Evolutionary conservation across 164 flowering plant species (phyloP).

Genomic region (Vitis amurensis): DNA sequence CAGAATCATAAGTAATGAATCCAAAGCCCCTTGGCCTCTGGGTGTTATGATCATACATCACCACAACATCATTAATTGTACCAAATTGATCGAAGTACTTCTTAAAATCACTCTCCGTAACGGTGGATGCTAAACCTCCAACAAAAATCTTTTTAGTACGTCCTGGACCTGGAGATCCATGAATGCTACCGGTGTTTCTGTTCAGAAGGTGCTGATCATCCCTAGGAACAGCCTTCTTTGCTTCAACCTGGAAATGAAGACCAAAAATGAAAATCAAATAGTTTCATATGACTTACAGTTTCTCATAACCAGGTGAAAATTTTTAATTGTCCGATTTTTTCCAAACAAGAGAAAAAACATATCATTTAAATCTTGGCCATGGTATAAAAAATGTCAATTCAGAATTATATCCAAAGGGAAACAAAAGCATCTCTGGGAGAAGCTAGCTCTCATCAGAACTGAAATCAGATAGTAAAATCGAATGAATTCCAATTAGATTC

Average conservation of each 20-base stretch:
- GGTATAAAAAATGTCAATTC: no score
- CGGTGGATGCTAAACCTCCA: slow-evolving; percentile 79
- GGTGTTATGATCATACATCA: slow-evolving; percentile 84
- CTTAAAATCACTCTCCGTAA: slow-evolving; percentile 72
- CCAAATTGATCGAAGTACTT: slow-evolving; percentile 81
- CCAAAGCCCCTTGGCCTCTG: slow-evolving; percentile 88
- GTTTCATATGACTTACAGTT: no score
- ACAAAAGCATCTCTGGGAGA: neutral
- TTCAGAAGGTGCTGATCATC: slow-evolving; percentile 62
- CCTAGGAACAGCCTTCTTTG: slow-evolving; percentile 84
- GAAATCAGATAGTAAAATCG: neutral
- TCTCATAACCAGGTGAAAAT: no score
- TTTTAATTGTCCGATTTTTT: no score
- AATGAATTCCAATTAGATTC: neutral
- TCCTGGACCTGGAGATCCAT: slow-evolving; percentile 64
- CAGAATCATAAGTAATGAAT: slow-evolving; percentile 75
- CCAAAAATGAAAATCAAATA: slow-evolving; percentile 7
- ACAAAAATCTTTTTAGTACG: slow-evolving; percentile 80
- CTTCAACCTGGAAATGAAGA: slow-evolving; percentile 62
- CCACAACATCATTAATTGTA: slow-evolving; percentile 71
- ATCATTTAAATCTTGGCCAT: no score
- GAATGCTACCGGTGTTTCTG: slow-evolving; percentile 40
- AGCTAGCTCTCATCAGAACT: neutral
- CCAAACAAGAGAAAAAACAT: no score
- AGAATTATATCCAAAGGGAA: no score